These are phyloP conservation scores for Acacia crassicarpa DNA, from an alignment of 306 rosid species.

Conservation along the genomic window DNA sequence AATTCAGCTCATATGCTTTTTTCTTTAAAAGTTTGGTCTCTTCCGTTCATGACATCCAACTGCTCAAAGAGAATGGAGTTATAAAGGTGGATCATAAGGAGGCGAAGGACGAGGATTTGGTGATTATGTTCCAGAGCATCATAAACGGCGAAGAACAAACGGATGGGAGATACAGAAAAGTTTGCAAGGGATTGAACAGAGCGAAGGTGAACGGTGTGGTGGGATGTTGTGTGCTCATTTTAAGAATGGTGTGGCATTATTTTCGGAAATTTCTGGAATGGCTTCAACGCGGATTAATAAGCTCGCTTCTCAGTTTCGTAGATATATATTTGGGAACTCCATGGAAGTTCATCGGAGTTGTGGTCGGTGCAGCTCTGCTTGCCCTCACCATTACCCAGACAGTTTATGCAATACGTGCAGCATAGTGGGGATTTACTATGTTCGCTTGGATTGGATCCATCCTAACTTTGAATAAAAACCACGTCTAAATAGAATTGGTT, in stretches of 20 bases:
- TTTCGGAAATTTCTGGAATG: background rate
- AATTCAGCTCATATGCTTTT: background rate
- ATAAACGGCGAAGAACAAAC: background rate
- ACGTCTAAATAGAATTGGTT: background rate
- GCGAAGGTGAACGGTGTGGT: background rate
- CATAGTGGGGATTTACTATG: background rate
- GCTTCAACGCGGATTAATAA: background rate
- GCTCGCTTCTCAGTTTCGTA: background rate
- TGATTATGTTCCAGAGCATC: background rate
- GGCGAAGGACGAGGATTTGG: background rate
- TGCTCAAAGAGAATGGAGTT: background rate
- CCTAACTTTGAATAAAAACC: background rate
- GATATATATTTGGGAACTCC: background rate
- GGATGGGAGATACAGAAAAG: background rate
- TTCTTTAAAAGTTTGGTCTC: slow-evolving; percentile 6
- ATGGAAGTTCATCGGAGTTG: background rate
- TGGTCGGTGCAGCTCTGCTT: background rate
- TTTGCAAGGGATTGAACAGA: background rate
- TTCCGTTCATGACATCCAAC: background rate
- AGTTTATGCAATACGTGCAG: background rate
- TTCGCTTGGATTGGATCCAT: background rate
- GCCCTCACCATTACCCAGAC: background rate
- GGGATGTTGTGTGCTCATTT: background rate
- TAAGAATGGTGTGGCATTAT: background rate
- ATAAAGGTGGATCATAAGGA: background rate